Base-by-base conservation (phyloP, 2,329 filamentous ascomycete species). In the Botryotinia calthae region DNA sequence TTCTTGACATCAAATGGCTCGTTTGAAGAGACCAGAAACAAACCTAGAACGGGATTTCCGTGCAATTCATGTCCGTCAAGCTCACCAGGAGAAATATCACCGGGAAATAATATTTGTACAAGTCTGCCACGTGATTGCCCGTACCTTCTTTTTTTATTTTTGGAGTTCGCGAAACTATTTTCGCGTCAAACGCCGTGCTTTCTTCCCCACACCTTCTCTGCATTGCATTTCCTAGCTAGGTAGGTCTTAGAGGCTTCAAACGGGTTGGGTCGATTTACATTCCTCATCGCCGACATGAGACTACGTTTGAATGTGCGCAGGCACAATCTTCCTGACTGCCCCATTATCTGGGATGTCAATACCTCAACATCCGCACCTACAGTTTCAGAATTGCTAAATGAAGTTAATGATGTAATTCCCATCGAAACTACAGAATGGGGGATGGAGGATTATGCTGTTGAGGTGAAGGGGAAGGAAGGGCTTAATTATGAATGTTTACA, bases 391-490 rank as follows among this genome's bases (percentile, higher is more conserved):
- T 87, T 98, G 2, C 85, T 98, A 54, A 89, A 92, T 75, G 88
- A 93, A 74, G 85, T 98, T 76, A 95, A 97, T 82, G 88, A 93
- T 61, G 86, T 92, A 25, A 84, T 98, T 2, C 94, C 95, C 0
- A 88, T 98, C 0, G 94, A 97, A 83, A 90, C 90, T 72, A 75
- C 86, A 58, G 86, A 94, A 74, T 97, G 94, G 93, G 94, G 93
- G 0, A 83, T 97, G 5, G 95, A 98, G 79, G 93, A 98, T 80
- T 98, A 98, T 81, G 88, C 88, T 14, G 93, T 97, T 44, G 93
- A 97, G 82, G 86, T 97, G 5, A 82, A 82, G 31, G 85, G 87
- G 72, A 78, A 79, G 42, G 82, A 84, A 54, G 87, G 86, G n/a
- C 84, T 82, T 28, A 89, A 88, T 63, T 98, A 93, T 76, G 95